Evolutionary conservation across 129 eudicot genomes (phyloP), one percentile per base, ranked within the genome.

Genomic region (Smallanthus sonchifolius): DNA sequence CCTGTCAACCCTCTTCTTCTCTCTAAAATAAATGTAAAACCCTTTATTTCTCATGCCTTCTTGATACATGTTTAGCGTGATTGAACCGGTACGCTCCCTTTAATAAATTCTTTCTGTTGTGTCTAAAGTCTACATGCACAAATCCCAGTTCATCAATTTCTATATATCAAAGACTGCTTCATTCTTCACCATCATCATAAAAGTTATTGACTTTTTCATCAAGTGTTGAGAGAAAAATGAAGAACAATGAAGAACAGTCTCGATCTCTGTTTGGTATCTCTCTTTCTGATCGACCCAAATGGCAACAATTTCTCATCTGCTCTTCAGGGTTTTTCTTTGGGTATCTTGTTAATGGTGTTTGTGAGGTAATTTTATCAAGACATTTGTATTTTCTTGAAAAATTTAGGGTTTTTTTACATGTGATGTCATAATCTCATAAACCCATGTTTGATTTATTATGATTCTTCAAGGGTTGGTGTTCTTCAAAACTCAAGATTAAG

Each of bases 291-390:
- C 80, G 91, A 69, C 96, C 96, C 40, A 88, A 73, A 82, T 92
- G 96, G 93, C 89, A 92, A 24, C 97, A 92, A 51, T 92, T 92
- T 62, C 86, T 92, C 71, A 81, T 92, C 17, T 92, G 97, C 59
- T 92, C 97, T 77, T 86, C 96, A 24, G 96, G 97, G 75, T 92
- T 92, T 61, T 92, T 92, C 93, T 92, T 92, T 75, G 97, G 97
- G 13, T 92, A 89, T 71, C 96, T 92, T 20, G 91, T 92, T 69
- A 92, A 92, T 83, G 97, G 97, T 69, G 72, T 92, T 64, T 92
- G 97, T 63, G 97, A 92, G 96, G 97, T 76, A 70, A 13, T 42
- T 74, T 74, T 42, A 30, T 43, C 6, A 4, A 20, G 24, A 66
- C n/a, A 28, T 78, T 73, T 42, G 5, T 70, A 32, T 19, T 70